phyloP scores from a whole-genome alignment of 1,284 basidiomycete species.

The Apiotrichum sp. region DNA sequence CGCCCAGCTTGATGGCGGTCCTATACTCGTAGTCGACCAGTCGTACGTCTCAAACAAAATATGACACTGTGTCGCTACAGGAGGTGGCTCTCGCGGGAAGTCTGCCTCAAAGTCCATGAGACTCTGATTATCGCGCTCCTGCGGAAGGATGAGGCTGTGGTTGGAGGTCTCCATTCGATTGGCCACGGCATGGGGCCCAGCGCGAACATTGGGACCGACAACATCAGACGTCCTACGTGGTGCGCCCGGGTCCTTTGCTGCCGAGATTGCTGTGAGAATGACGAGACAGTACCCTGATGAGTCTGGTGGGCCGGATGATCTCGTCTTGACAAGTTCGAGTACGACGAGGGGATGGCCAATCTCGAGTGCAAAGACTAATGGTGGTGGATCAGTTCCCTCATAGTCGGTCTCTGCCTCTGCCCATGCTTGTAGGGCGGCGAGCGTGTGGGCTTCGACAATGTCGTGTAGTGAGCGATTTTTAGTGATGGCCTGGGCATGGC shows the following conservation, averaged over 20 bases:
- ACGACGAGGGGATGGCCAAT: background rate
- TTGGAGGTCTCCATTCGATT: background rate
- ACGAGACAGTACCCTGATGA: background rate
- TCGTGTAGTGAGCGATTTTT: slow-evolving; percentile 20
- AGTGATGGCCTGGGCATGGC: slow-evolving; percentile 21
- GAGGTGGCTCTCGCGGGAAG: background rate
- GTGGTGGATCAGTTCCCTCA: background rate
- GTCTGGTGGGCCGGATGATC: background rate
- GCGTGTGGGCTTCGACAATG: slow-evolving; percentile 14
- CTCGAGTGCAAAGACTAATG: slow-evolving; percentile 2
- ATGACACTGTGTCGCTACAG: slow-evolving; percentile 18
- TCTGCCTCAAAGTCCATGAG: no score
- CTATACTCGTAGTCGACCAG: slow-evolving; percentile 32
- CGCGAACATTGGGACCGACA: no score
- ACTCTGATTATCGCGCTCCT: no score
- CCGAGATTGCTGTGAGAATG: background rate
- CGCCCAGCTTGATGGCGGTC: slow-evolving; percentile 22
- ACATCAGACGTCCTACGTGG: no score
- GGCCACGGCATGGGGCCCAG: no score
- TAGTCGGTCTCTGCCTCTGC: slow-evolving; percentile 16
- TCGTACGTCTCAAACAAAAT: slow-evolving; percentile 24
- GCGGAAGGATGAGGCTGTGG: background rate
- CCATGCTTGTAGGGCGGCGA: slow-evolving; percentile 26
- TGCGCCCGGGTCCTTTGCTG: background rate
- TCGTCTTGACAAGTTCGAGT: slow-evolving; percentile 9